Conservation (phyloP, 345 rosid species). For the Camelina laxa region DNA sequence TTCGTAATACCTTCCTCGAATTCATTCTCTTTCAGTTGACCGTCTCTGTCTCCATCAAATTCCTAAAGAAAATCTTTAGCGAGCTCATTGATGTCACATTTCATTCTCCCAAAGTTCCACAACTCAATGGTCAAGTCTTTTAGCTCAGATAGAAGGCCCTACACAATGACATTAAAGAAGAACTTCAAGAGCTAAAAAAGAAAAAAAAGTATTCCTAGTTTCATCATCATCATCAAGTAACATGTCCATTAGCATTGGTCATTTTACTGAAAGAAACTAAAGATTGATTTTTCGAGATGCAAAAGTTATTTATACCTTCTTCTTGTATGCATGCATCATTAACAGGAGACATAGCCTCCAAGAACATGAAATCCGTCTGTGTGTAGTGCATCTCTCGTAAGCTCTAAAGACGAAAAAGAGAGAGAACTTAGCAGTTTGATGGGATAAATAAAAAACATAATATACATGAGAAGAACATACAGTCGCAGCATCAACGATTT, state of each 20-base stretch:
- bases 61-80: constrained; percentile 4
- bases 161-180: no score
- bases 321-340: constrained; percentile 85
- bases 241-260: no score
- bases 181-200: no score
- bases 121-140: constrained; percentile 27
- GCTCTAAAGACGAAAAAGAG: constrained; percentile 52
- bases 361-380: constrained; percentile 69
- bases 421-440: constrained; percentile 27
- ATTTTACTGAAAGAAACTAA: no score
- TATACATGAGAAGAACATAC: no score
- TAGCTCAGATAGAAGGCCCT: constrained; percentile 22
- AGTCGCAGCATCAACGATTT: no score
- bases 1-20: not conserved
- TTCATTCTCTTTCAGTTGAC: constrained; percentile 13
- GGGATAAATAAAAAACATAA: not conserved
- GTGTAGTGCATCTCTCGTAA: constrained; percentile 79
- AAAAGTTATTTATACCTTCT: constrained; percentile 51
- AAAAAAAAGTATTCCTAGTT: no score
- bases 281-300: no score
- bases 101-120: constrained; percentile 27
- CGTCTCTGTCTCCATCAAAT: constrained; percentile 17
- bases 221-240: no score
- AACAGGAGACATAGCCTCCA: constrained; percentile 97
- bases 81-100: constrained; percentile 17